Conservation (phyloP, 768 basidiomycete species). For the Russula foetens region DNA sequence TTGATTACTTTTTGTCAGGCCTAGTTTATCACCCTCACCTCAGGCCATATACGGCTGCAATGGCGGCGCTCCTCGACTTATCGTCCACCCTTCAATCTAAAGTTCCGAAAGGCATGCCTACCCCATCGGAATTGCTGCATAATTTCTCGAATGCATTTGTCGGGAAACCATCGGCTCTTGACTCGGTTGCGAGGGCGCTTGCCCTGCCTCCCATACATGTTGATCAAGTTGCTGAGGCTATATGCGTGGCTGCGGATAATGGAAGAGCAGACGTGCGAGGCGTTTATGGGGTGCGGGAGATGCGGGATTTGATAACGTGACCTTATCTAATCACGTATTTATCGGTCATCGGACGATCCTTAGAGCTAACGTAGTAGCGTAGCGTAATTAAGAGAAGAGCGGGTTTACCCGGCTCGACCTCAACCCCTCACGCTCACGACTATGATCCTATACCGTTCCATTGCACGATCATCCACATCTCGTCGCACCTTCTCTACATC, state of each 20-base stretch:
- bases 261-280: conserved; percentile 43
- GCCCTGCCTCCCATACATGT: conserved; percentile 90
- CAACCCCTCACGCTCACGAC: conserved; percentile 11
- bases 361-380: no score
- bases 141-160: conserved; percentile 30
- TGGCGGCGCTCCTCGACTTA: conserved; percentile 76
- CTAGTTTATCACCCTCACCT: conserved; percentile 94
- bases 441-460: conserved; percentile 13
- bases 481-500: conserved; percentile 28
- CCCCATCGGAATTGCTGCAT: conserved; percentile 57
- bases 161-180: conserved; percentile 39
- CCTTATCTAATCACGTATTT: conserved; percentile 21
- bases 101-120: conserved; percentile 47
- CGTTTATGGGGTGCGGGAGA: conserved; percentile 58
- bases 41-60: conserved; percentile 80
- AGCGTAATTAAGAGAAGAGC: neutral
- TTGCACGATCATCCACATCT: conserved; percentile 19
- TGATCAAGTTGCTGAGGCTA: conserved; percentile 86
- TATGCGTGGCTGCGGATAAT: conserved; percentile 54
- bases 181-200: conserved; percentile 70
- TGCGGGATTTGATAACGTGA: conserved; percentile 55
- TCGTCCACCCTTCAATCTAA: conserved; percentile 65
- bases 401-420: neutral
- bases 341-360: neutral
- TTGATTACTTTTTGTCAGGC: conserved; percentile 38